A percentile compares a stretch with the other conserved stretches of the same genome.
These are phyloP conservation scores for Simplicillium aogashimaense DNA, from an alignment of 2,329 filamentous ascomycete species.

Conservation along the genomic window DNA sequence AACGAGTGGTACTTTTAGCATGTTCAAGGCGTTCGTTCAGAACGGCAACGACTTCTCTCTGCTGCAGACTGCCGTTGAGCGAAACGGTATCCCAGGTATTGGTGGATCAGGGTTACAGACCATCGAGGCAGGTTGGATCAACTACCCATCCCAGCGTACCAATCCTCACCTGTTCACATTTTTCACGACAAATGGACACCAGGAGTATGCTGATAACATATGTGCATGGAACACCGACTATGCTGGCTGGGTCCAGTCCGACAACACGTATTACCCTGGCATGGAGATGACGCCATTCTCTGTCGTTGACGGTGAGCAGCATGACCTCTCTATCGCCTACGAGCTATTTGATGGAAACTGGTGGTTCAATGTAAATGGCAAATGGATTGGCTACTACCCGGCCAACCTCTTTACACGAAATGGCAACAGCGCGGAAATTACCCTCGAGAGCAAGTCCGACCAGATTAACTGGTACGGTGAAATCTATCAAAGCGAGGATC, in stretches of 20 bases:
- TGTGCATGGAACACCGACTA: background rate
- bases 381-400: constrained; percentile 1
- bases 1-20: background rate
- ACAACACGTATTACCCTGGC: constrained; percentile 1
- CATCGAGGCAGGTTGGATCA: background rate
- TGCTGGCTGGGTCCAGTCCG: background rate
- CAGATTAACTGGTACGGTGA: constrained; percentile 2
- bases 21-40: background rate
- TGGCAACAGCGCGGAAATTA: background rate
- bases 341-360: background rate
- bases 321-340: background rate
- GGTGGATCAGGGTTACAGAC: background rate
- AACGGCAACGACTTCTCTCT: constrained; percentile 2
- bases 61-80: background rate
- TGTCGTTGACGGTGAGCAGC: background rate
- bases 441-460: background rate
- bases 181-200: background rate
- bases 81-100: background rate
- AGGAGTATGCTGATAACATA: background rate
- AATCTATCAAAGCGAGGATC: constrained; percentile 1
- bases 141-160: background rate
- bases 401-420: background rate
- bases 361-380: background rate
- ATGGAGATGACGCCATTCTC: background rate
- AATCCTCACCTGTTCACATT: background rate